phyloP scores from a whole-genome alignment of 129 eudicot species.

The Tagetes patula region DNA sequence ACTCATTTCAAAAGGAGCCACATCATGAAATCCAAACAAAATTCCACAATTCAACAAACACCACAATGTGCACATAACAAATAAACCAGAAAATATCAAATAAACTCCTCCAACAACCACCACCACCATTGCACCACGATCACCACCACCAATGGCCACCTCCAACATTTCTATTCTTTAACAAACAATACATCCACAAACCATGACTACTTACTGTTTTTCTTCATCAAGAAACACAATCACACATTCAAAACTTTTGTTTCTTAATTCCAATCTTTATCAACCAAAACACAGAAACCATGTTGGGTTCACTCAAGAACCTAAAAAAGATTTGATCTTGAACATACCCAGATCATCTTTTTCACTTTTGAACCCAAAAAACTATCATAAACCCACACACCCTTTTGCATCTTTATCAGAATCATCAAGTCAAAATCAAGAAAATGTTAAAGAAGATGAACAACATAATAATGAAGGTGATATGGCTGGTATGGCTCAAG shows the following conservation, averaged over 20 bases:
- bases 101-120: conserved; percentile 21
- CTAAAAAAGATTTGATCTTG: conserved; percentile 26
- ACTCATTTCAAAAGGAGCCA: conserved; percentile 50
- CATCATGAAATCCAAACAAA: conserved; percentile 45
- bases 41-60: conserved; percentile 38
- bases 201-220: conserved; percentile 72
- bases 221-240: conserved; percentile 60
- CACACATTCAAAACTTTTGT: conserved; percentile 37
- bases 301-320: conserved; percentile 34
- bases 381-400: conserved; percentile 37
- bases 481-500: conserved; percentile 78
- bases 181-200: conserved; percentile 33
- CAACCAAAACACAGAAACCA: conserved; percentile 38
- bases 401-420: conserved; percentile 70
- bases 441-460: conserved; percentile 32
- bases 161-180: conserved; percentile 33
- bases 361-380: conserved; percentile 40
- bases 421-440: conserved; percentile 31
- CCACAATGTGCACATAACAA: conserved; percentile 29
- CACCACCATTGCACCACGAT: not conserved
- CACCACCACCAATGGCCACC: conserved; percentile 53
- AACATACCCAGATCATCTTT: conserved; percentile 42
- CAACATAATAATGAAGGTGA: conserved; percentile 3
- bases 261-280: conserved; percentile 37
- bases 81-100: not conserved